These are phyloP conservation scores for Waltergamsia citrina DNA, from an alignment of 2,329 filamentous ascomycete genomes.

Conservation along the genomic window DNA sequence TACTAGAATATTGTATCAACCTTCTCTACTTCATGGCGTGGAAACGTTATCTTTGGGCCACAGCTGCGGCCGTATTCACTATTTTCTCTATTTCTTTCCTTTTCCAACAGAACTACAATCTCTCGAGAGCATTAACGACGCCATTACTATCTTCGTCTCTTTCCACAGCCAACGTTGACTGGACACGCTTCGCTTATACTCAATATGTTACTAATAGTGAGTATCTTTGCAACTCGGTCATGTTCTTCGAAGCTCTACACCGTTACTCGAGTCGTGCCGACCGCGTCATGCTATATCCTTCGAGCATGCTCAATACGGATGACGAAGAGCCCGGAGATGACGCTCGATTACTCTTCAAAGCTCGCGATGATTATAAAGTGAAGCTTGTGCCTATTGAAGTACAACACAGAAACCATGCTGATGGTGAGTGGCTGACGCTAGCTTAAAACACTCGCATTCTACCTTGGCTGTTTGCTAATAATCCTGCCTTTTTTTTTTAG, in stretches of 20 bases:
- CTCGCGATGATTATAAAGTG: conserved; percentile 27
- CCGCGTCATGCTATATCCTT: conserved; percentile 31
- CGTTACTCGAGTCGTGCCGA: conserved; percentile 27
- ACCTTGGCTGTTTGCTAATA: no score
- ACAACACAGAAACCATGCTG: conserved; percentile 17
- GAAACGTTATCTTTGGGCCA: no score
- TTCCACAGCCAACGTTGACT: not conserved
- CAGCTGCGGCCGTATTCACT: no score
- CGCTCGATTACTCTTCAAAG: conserved; percentile 22
- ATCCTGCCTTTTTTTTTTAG: not conserved
- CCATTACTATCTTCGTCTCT: no score
- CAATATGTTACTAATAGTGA: conserved; percentile 31
- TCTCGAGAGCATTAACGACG: no score
- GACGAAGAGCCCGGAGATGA: conserved; percentile 8
- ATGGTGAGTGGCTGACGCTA: no score
- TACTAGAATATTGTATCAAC: no score
- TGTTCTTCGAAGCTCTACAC: conserved; percentile 32
- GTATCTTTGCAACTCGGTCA: conserved; percentile 34
- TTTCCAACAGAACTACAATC: no score
- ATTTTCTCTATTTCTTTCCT: no score
- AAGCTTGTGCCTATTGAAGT: conserved; percentile 27
- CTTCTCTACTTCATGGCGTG: no score
- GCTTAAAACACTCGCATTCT: no score
- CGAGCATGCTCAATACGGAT: conserved; percentile 16
- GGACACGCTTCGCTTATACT: conserved; percentile 25